Base-by-base conservation (phyloP, 148 eudicot genomes). In the Fallopia convolvulus region DNA sequence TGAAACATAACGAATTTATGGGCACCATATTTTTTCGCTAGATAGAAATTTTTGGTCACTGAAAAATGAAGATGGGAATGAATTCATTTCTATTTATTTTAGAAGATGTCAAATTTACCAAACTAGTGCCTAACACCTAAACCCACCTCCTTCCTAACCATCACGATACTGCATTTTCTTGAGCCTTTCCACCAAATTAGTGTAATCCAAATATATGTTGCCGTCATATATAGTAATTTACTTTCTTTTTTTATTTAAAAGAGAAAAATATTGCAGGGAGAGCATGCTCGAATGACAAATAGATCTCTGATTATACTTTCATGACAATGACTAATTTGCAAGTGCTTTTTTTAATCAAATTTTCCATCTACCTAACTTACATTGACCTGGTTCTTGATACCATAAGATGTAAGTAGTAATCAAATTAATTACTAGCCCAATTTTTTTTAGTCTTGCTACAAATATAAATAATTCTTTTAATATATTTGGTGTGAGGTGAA, bases 71-170 rank as follows among this genome's bases (percentile, higher is more conserved):
- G 36, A 36, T 39, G 21, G 17, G 21, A 33, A 68, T 36, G 39
- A 68, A 21, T 39, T 30, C 18, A 30, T 65, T 5, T 65, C 40
- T 32, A 65, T 65, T 68, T 42, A 68, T 68, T 68, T 68, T 68
- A 68, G 72, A 68, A 39, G 20, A 68, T 36, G 72, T 36, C 72
- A 39, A 68, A 13, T 68, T 33, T 39, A 68, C 39, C 72, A 1
- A 68, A 68, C 44, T 33, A 36, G 46, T 39, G 44, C 72, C 72
- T 68, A 68, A 68, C 72, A 68, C 72, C 72, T 36, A 68, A 33
- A 68, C 44, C 72, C 72, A 36, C 42, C 72, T 36, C 72, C 20
- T 41, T 41, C 44, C 47, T 21, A 65, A 13, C 40, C 40, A 30
- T 26, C 70, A 65, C 70, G 41, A 65, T 14, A 65, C 70, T 68